Percentiles rank a stretch among this genome's conserved stretches.
These are phyloP conservation scores for Aspergillus pseudoviridinutans DNA, from an alignment of 2,329 filamentous ascomycete species.

Conservation along the genomic window DNA sequence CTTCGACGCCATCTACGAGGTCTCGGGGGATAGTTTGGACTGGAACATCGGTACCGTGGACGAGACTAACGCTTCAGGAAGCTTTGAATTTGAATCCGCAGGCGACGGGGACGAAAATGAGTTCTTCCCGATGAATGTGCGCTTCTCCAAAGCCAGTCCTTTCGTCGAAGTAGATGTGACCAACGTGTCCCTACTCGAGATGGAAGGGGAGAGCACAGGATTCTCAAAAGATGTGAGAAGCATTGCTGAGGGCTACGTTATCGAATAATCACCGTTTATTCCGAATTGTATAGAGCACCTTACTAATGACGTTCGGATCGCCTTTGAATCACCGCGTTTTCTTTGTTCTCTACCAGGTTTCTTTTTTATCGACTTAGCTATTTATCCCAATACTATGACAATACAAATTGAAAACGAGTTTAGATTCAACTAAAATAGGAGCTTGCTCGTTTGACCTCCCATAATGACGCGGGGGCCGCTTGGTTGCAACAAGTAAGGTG, in stretches of 20 bases:
- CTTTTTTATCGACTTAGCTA: constrained; percentile 16
- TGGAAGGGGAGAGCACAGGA: constrained; percentile 41
- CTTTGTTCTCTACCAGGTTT: constrained; percentile 16
- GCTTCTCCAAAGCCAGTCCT: constrained; percentile 79
- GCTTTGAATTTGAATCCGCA: constrained; percentile 92
- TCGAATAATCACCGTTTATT: constrained; percentile 35
- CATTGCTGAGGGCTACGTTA: constrained; percentile 42
- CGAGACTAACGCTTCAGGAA: constrained; percentile 74
- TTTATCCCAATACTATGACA: constrained; percentile 13
- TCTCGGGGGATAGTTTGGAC: constrained; percentile 86
- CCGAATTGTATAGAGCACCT: constrained; percentile 29
- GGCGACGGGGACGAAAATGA: constrained; percentile 82
- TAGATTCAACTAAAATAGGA: neutral
- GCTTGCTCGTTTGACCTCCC: neutral
- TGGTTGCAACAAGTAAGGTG: no score
- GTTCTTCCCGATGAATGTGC: constrained; percentile 95
- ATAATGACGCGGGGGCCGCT: neutral
- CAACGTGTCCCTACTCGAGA: constrained; percentile 41
- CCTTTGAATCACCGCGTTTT: constrained; percentile 15
- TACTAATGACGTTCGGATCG: constrained; percentile 35
- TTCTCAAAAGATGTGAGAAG: constrained; percentile 46
- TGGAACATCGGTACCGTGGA: constrained; percentile 89
- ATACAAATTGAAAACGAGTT: neutral
- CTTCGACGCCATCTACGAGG: constrained; percentile 91
- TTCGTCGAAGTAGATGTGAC: constrained; percentile 87